Evolutionary conservation across 768 basidiomycete species (phyloP), one percentile per base, ranked within the genome.

Genomic region (Xerocomellus dryophilus): DNA sequence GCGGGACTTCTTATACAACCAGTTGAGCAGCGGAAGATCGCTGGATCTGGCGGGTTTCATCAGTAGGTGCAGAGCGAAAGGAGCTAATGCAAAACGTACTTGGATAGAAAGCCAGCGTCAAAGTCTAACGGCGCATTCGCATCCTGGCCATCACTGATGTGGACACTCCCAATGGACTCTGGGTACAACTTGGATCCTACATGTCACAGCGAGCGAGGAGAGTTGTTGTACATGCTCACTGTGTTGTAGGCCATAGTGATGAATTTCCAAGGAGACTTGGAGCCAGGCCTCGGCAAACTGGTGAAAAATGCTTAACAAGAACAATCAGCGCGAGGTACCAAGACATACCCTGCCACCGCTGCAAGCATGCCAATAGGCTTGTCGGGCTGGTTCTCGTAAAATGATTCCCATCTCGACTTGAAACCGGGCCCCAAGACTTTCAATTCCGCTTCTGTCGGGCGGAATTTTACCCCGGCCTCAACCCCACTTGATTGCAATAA

Each of bases 381-480:
- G 59, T 86, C 85, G 0, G 79, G 78, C 9, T 68, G 32, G 15
- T 15, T 48, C 36, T 48, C 47, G 36, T 23, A 48, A 34, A 48
- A 48, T 0, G 36, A 48, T 14, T 48, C 25, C 47, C 47, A 48
- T 38, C 47, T 48, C 25, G 36, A 21, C 36, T 48, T 23, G 32
- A 86, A 83, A 1, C 61, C 71, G 5, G 80, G 73, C 1, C 71
- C 73, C 31, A 82, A 66, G 12, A 73, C 71, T 48, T 72, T 66
- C n/a, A 84, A 64, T 38, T 86, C 83, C n/a, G 69, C 70, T 2
- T 63, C 55, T 6, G 66, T 75, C 1, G 82, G 84, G 10, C 85
- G 74, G 18, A 85, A 55, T 64, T 83, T 85, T 47, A 79, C 69
- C 0, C 79, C 76, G 11, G 76, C 78, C 57, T 84, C 82, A 9